Evolutionary conservation across 2,329 filamentous ascomycete species (phyloP).

Genomic region (Juglanconis juglandina): DNA sequence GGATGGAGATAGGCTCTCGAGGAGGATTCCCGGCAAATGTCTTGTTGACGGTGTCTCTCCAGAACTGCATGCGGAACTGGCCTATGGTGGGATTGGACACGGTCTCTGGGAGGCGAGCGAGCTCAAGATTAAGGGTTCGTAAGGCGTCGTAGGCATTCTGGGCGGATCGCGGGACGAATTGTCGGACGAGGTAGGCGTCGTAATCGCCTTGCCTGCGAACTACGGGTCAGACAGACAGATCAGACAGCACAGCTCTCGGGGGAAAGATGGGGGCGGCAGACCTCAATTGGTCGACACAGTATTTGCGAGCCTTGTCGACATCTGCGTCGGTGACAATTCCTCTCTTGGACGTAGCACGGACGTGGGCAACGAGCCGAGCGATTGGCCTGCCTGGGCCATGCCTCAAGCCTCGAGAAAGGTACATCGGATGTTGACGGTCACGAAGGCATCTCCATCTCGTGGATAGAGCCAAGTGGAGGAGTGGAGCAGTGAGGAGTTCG

Average conservation of each 20-base stretch:
- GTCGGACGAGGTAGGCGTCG: conserved; percentile 79
- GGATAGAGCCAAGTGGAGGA: background rate
- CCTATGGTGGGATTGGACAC: conserved; percentile 86
- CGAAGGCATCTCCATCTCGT: background rate
- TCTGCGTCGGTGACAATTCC: conserved; percentile 49
- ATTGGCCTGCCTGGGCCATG: conserved; percentile 34
- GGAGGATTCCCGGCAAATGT: conserved; percentile 76
- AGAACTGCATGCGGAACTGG: conserved; percentile 89
- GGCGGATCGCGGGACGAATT: conserved; percentile 73
- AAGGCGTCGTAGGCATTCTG: conserved; percentile 86
- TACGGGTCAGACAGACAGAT: background rate
- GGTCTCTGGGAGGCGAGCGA: conserved; percentile 83
- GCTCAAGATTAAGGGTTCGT: conserved; percentile 87
- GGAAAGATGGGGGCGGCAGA: conserved; percentile 24
- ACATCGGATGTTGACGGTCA: conserved; percentile 31
- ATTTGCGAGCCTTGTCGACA: conserved; percentile 49
- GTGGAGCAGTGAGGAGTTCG: background rate
- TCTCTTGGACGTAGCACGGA: conserved; percentile 22
- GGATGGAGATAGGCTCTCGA: conserved; percentile 84
- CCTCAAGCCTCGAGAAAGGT: conserved; percentile 33
- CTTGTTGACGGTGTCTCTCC: conserved; percentile 78
- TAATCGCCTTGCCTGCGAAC: conserved; percentile 76
- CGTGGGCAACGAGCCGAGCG: background rate
- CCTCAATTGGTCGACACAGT: conserved; percentile 53
- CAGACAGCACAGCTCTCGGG: no score